Base-by-base conservation (phyloP, 1,139 yeast genomes). In the Candida sp. region DNA sequence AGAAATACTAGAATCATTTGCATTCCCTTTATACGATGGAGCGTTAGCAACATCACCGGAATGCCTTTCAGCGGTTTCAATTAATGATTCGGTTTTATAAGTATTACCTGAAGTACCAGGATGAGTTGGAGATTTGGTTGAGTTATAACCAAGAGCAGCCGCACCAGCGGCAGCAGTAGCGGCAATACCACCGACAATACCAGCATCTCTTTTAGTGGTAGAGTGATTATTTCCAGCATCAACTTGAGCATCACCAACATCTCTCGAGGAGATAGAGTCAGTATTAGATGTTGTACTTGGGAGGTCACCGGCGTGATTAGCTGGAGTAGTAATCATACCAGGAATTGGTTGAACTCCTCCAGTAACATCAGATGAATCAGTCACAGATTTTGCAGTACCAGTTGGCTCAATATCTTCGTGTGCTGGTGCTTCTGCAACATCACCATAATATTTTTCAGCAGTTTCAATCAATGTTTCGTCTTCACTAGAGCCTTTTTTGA, bases 381-480 rank as follows among this genome's bases (percentile, higher is more conserved):
- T 33, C 12, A 22, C 33, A 9, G 41, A 33, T n/a, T 21, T n/a
- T 8, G 21, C 6, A 33, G 29, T 25, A 25, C 29, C 29, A 25
- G 9, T 6, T 9, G 29, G 29, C 8, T 25, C 9, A 9, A 25
- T 25, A 6, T 25, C 29, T 6, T 25, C 29, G 29, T 25, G 29
- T 6, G 29, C 40, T 3, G 46, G 44, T 19, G 46, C 39, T n/a
- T 30, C 40, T 9, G 43, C 34, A 19, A 37, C 43, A 29, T 40
- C 46, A n/a, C 35, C 39, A 21, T 39, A 53, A 12, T 47, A 45
- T 12, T 51, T 51, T 33, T 49, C 63, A 5, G 64, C 65, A 8
- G 55, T 54, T 29, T 46, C 52, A 35, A 61, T 53, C 45, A 63
- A 53, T 3, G 63, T 23, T 22, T 45, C 48, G 40, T 42, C 42